A percentile compares a stretch with the other conserved stretches of the same genome.
Conservation (phyloP, 2,329 filamentous ascomycete genomes). For the Hymenoscyphus fructigenus region DNA sequence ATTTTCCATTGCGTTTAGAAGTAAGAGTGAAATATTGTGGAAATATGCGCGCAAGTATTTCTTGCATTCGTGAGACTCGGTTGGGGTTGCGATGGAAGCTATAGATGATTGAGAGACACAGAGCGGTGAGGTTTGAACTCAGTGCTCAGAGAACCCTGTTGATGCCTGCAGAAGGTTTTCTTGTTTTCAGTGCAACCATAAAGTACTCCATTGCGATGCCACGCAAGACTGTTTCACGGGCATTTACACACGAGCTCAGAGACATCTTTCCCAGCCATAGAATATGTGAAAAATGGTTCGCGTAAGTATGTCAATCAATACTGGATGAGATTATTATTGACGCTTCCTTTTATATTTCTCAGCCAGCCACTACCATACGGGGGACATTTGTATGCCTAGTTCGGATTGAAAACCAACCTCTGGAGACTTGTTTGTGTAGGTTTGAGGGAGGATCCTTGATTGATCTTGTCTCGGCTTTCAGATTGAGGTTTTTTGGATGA, state of each 20-base stretch:
- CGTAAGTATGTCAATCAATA: neutral
- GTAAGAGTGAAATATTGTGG: neutral
- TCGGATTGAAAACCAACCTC: too few species aligned
- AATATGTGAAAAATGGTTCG: neutral
- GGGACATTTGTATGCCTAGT: too few species aligned
- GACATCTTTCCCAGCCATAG: neutral
- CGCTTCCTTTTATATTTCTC: neutral
- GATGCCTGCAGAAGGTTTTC: neutral
- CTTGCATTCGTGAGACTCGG: neutral
- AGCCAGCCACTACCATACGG: neutral
- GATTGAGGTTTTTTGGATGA: neutral
- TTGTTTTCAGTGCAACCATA: neutral
- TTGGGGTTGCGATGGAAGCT: neutral
- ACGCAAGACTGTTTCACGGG: neutral
- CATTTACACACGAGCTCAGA: neutral
- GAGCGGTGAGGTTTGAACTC: neutral
- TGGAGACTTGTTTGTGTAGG: too few species aligned
- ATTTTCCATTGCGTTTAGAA: neutral
- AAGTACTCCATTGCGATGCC: neutral
- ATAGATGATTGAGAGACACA: neutral
- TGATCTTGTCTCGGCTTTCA: neutral
- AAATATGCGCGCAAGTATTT: neutral
- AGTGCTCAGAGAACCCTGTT: neutral
- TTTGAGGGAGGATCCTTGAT: neutral
- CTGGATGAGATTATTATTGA: neutral